These are phyloP conservation scores for Pyrus betulifolia DNA, from an alignment of 306 rosid genomes.

Conservation along the genomic window DNA sequence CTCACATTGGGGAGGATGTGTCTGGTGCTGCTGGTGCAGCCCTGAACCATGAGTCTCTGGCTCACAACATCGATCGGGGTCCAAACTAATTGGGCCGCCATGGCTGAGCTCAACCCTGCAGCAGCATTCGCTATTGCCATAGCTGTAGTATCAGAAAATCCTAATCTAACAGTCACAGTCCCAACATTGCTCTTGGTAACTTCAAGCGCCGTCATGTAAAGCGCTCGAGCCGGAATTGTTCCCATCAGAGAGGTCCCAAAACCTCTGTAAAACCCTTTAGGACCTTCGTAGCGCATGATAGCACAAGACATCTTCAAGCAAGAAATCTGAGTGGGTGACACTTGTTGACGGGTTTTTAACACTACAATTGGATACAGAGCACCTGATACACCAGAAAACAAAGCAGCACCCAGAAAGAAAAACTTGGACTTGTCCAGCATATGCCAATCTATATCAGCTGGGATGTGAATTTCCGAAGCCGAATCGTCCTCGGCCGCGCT, in stretches of 20 bases:
- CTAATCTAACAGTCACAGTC: conserved; percentile 44
- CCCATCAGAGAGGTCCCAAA: conserved; percentile 92
- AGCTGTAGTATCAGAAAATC: conserved; percentile 71
- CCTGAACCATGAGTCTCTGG: conserved; percentile 90
- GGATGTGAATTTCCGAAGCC: conserved; percentile 65
- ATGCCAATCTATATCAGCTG: conserved; percentile 91
- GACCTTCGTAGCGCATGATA: conserved; percentile 68
- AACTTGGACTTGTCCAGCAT: conserved; percentile 92
- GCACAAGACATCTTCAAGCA: conserved; percentile 58
- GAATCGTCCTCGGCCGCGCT: conserved; percentile 67
- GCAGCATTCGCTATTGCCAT: conserved; percentile 67
- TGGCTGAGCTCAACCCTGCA: conserved; percentile 81
- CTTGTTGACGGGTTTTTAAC: conserved; percentile 81
- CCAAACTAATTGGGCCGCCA: conserved; percentile 96
- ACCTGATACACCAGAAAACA: conserved; percentile 84
- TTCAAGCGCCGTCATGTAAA: conserved; percentile 86
- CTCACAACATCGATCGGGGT: conserved; percentile 93
- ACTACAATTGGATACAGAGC: conserved; percentile 78
- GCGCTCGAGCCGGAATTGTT: conserved; percentile 87
- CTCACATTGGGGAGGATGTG: conserved; percentile 32
- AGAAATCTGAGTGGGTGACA: conserved; percentile 49
- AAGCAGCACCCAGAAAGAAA: conserved; percentile 87
- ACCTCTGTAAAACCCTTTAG: conserved; percentile 84
- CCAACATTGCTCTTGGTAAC: conserved; percentile 78
- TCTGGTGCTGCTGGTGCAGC: conserved; percentile 22